Base-by-base conservation (phyloP, 768 basidiomycete genomes). In the Trametes sanguinea region DNA sequence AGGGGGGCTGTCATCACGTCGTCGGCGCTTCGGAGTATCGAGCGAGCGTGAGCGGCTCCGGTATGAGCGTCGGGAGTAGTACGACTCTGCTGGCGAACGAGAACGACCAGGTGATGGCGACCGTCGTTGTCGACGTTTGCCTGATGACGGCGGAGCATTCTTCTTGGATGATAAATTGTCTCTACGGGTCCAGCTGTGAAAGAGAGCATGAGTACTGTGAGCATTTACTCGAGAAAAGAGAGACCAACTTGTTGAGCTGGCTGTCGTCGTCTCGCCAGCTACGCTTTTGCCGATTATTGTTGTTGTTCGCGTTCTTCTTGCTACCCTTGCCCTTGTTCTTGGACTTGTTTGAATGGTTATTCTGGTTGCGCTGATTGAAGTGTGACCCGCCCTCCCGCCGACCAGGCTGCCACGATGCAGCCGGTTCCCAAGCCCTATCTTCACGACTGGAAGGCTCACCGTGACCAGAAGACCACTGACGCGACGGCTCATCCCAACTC, bases 171-270 rank as follows among this genome's bases (percentile, higher is more conserved):
- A 72, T 48, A 78, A 72, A 46, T 72, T 72, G 45, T 89, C 87
- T 54, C 89, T 80, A 68, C 81, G 80, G 47, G 83, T 85, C 89
- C 89, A 91, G 68, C 89, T 92, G 66, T 8, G 40, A 54, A 58
- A 3, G 3, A 14, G 7, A 13, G 2, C 5, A 17, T 29, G 27
- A 52, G 51, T n/a, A 48, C 59, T 40, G 65, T 57, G 1, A 37
- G 65, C 16, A 59, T 52, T 50, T 42, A 42, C 48, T 58, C 35
- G 33, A 56, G 57, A 51, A 60, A 61, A 39, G 54, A 22, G 51
- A 8, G 11, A 74, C 86, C 50, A 74, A 93, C 91, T 92, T 92
- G 74, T 92, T 92, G 54, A 86, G 72, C 67, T 80, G 82, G n/a
- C 82, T 80, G 57, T 91, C 88, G 46, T 90, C 87, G 29, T 74